Conservation (phyloP, 768 basidiomycete genomes). For the Suillus occidentalis region DNA sequence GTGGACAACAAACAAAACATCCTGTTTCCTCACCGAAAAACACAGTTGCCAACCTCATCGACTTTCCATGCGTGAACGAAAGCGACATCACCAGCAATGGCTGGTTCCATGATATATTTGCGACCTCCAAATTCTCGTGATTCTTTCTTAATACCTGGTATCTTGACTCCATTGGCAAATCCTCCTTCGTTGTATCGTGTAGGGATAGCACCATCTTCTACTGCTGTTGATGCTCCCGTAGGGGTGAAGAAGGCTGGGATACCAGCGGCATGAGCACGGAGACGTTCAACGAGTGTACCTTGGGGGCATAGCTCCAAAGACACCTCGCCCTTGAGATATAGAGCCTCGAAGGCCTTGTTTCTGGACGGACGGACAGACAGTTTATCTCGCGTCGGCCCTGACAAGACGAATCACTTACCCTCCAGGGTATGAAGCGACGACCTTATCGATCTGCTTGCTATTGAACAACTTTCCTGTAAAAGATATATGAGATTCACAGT, state of each 20-base stretch:
- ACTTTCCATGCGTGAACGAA: slow-evolving; percentile 91
- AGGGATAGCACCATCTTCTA: slow-evolving; percentile 78
- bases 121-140: slow-evolving; percentile 74
- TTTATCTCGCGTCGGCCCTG: neutral
- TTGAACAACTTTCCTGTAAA: slow-evolving; percentile 73
- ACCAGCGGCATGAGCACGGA: slow-evolving; percentile 87
- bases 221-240: slow-evolving; percentile 82
- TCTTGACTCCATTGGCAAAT: slow-evolving; percentile 64
- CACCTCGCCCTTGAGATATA: slow-evolving; percentile 80
- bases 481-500: neutral
- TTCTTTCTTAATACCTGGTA: slow-evolving; percentile 78
- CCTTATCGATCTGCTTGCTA: slow-evolving; percentile 73
- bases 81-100: slow-evolving; percentile 79
- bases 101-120: slow-evolving; percentile 78
- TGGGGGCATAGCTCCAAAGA: slow-evolving; percentile 89
- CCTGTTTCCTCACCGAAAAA: slow-evolving; percentile 65
- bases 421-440: slow-evolving; percentile 90
- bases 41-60: slow-evolving; percentile 87
- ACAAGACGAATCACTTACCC: slow-evolving; percentile 45
- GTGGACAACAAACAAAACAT: neutral
- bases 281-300: slow-evolving; percentile 85
- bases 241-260: slow-evolving; percentile 95
- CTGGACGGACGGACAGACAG: slow-evolving; percentile 38
- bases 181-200: slow-evolving; percentile 78
- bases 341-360: slow-evolving; percentile 82